Percentiles rank a stretch among this genome's conserved stretches.
These are phyloP conservation scores for Erigeron canadensis DNA, from an alignment of 129 eudicot genomes.

Conservation along the genomic window DNA sequence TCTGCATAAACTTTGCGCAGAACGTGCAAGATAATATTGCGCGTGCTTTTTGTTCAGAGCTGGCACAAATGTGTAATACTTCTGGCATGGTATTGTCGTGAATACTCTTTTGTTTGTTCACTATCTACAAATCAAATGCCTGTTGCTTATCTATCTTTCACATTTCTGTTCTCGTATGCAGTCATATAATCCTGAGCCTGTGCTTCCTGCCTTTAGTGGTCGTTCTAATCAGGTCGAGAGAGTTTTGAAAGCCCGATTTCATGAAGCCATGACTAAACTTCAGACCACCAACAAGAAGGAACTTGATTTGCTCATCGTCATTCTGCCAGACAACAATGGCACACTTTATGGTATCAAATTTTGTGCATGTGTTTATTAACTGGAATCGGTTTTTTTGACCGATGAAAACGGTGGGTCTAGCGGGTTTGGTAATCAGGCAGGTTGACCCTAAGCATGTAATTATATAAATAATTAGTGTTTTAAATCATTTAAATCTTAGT, in stretches of 20 bases:
- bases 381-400: background rate
- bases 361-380: background rate
- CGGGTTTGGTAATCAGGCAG: background rate
- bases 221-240: conserved; percentile 86
- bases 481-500: too few relatives aligned
- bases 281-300: conserved; percentile 57
- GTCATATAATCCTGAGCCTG: conserved; percentile 74
- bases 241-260: conserved; percentile 60
- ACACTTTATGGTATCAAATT: conserved; percentile 69
- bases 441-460: too few relatives aligned
- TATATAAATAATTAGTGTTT: too few relatives aligned
- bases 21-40: conserved; percentile 87
- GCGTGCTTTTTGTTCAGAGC: conserved; percentile 72
- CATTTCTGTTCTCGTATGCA: conserved; percentile 21
- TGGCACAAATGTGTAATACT: conserved; percentile 87
- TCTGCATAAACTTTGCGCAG: conserved; percentile 85
- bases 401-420: background rate
- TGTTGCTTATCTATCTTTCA: background rate
- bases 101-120: background rate
- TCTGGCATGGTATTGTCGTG: conserved; percentile 75
- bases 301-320: conserved; percentile 79
- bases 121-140: background rate
- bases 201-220: conserved; percentile 53
- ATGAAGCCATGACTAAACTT: conserved; percentile 72
- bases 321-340: conserved; percentile 91